Evolutionary conservation across 306 rosid species (phyloP), one percentile per base, ranked within the genome.

Genomic region (Prunus mira): DNA sequence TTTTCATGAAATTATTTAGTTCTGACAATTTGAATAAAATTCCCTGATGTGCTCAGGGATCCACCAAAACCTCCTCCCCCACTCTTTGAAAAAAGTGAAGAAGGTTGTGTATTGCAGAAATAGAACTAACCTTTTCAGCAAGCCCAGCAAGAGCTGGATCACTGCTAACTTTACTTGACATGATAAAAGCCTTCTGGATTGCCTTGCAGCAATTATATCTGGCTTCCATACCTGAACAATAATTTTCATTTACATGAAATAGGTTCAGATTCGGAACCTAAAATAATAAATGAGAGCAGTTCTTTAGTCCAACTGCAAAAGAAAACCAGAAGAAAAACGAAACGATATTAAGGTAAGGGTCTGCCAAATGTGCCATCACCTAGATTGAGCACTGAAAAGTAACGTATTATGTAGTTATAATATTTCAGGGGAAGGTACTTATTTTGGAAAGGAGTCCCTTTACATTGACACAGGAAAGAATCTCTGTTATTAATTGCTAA

Each of bases 201-300:
- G 82, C 84, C 85, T 80, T 83, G 87, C 97, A 95, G 79, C 99
- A 95, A 54, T 87, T 87, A 84, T 85, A 81, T 79, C 97, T 86
- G 69, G 90, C 87, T 82, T 95, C 99, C 99, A 95, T 95, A 51
- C 96, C 99, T 93, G 85, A 55, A 82, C 78, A 71, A 67, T 49
- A 41, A 15, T 67, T 56, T 60, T n/a, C 30, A 51, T 73, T 62
- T 13, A 18, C 28, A 60, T 74, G 24, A 64, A 63, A 46, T 46
- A 62, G 13, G 30, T 18, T 18, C 1, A 13, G 52, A 63, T 9
- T 24, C 43, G 43, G 49, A 65, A 43, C 56, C 22, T 13, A 34
- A 18, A 50, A 46, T 17, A 55, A 24, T 25, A 28, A 58, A 68
- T 6, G 20, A 72, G 65, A 30, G 32, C 18, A 15, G 13, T 72